Evolutionary conservation across 2,329 filamentous ascomycete species (phyloP).

Genomic region (Eutypa lata): DNA sequence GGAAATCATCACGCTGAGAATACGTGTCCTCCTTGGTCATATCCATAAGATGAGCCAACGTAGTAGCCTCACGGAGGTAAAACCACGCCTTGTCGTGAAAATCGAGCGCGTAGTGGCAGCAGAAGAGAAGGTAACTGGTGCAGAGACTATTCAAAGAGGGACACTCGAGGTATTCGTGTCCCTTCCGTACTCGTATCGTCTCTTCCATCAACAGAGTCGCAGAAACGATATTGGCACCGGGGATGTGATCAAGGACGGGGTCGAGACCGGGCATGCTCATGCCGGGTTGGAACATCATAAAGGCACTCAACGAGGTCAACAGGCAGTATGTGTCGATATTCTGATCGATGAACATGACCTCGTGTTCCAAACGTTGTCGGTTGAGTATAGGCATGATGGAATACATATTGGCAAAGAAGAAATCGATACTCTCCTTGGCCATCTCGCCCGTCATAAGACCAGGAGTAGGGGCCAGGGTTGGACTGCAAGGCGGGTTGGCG

Average conservation of each 20-base stretch:
- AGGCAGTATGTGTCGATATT: conserved; percentile 63
- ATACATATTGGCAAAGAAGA: conserved; percentile 68
- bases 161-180: conserved; percentile 56
- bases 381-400: conserved; percentile 61
- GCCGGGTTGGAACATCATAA: conserved; percentile 67
- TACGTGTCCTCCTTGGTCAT: conserved; percentile 65
- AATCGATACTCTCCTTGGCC: conserved; percentile 63
- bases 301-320: conserved; percentile 61
- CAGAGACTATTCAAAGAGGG: conserved; percentile 58
- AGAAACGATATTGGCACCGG: conserved; percentile 59
- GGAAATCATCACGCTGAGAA: conserved; percentile 52
- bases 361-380: conserved; percentile 54
- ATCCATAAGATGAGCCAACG: conserved; percentile 59
- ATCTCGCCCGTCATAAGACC: conserved; percentile 60
- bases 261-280: conserved; percentile 59
- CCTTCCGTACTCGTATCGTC: conserved; percentile 60
- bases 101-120: conserved; percentile 67
- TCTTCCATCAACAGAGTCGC: conserved; percentile 68
- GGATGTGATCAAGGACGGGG: conserved; percentile 53
- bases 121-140: conserved; percentile 79
- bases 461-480: conserved; percentile 51
- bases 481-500: conserved; percentile 43
- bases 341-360: conserved; percentile 59
- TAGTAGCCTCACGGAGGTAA: conserved; percentile 73
- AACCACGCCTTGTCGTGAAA: conserved; percentile 77